Evolutionary conservation across 2,329 filamentous ascomycete species (phyloP).

Genomic region (Clonostachys solani): DNA sequence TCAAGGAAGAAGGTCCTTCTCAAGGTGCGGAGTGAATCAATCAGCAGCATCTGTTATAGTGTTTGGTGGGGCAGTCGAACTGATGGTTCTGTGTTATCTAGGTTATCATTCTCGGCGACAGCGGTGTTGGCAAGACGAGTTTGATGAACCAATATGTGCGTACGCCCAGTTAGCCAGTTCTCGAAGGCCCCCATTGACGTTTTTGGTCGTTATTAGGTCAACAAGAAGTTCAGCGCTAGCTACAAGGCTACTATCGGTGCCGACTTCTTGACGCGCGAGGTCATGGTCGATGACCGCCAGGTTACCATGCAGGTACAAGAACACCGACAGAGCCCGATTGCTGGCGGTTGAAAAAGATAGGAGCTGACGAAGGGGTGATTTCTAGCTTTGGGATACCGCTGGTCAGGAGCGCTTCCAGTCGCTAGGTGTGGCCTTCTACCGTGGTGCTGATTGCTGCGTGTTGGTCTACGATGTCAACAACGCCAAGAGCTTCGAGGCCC

Average conservation of each 20-base stretch:
- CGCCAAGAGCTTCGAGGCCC: slow-evolving; percentile 96
- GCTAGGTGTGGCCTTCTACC: slow-evolving; percentile 94
- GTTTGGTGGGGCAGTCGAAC: no score
- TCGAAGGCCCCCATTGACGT: neutral
- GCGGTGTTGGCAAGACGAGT: slow-evolving; percentile 97
- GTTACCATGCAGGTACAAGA: slow-evolving; percentile 90
- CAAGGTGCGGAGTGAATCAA: slow-evolving; percentile 55
- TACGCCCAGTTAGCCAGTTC: slow-evolving; percentile 4
- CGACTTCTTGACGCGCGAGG: slow-evolving; percentile 97
- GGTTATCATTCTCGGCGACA: slow-evolving; percentile 99
- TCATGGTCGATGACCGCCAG: slow-evolving; percentile 91
- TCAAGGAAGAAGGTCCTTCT: slow-evolving; percentile 86
- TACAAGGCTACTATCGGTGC: slow-evolving; percentile 99
- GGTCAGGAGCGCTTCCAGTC: slow-evolving; percentile 98
- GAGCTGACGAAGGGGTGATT: neutral
- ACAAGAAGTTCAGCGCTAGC: slow-evolving; percentile 99
- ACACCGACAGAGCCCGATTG: neutral
- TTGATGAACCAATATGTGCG: slow-evolving; percentile 99
- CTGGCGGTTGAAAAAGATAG: neutral
- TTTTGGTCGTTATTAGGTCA: slow-evolving; percentile 61
- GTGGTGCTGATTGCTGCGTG: slow-evolving; percentile 95
- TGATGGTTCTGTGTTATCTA: slow-evolving; percentile 25
- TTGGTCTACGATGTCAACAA: slow-evolving; percentile 99
- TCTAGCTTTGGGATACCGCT: slow-evolving; percentile 92
- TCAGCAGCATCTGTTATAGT: no score